Percentiles rank a stretch among this genome's conserved stretches.
Conservation (phyloP, 2,329 filamentous ascomycete genomes). For the Monosporascus sp. region DNA sequence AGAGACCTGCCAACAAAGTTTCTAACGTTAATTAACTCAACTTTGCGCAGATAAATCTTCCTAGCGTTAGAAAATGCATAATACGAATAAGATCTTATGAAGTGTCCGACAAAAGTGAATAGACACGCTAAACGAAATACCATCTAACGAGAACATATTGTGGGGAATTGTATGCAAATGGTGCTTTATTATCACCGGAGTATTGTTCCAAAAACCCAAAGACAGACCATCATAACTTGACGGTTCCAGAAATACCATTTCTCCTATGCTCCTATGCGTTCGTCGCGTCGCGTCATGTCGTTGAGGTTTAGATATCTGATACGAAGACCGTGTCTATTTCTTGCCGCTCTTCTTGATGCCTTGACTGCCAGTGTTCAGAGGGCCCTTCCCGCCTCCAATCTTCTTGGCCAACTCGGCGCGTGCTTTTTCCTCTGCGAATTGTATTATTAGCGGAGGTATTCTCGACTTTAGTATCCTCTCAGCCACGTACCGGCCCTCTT, state of each 20-base stretch:
- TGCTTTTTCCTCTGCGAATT: constrained; percentile 66
- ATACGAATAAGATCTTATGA: too few relatives aligned
- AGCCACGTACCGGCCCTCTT: constrained; percentile 68
- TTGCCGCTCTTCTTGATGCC: constrained; percentile 98
- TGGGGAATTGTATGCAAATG: too few relatives aligned
- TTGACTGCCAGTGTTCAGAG: constrained; percentile 75
- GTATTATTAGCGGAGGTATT: constrained; percentile 1
- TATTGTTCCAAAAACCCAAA: constrained; percentile 9
- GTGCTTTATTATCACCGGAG: constrained; percentile 3
- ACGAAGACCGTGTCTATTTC: constrained; percentile 57
- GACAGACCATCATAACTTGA: not conserved
- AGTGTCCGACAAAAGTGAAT: too few relatives aligned
- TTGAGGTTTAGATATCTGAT: constrained; percentile 13
- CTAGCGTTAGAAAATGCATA: not conserved
- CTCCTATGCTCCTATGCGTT: constrained; percentile 11
- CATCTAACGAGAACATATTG: too few relatives aligned
- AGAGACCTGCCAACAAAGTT: too few relatives aligned
- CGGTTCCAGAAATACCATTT: not conserved
- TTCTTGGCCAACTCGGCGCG: constrained; percentile 79
- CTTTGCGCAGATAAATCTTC: not conserved
- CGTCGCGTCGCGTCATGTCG: constrained; percentile 12
- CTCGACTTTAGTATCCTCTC: not conserved
- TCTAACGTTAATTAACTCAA: too few relatives aligned
- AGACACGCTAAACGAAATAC: too few relatives aligned
- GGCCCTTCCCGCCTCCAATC: constrained; percentile 75